Evolutionary conservation across 2,329 filamentous ascomycete genomes (phyloP).

Genomic region (Calycina herbarum): DNA sequence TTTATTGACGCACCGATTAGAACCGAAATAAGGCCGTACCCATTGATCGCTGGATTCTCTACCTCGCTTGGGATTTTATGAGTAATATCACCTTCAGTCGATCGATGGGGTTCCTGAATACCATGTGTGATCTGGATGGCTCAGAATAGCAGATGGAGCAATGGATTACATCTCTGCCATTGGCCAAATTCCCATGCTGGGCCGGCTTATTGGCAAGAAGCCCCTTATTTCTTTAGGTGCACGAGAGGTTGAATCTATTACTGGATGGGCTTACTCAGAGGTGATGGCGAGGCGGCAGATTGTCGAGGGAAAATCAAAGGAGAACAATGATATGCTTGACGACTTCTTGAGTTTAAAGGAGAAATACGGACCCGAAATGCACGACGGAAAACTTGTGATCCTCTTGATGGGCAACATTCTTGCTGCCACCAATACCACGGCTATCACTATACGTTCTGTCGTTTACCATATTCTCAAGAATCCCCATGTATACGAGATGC

Average conservation of each 20-base stretch:
- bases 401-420: constrained; percentile 7
- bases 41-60: constrained; percentile 43
- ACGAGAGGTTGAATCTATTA: constrained; percentile 38
- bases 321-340: constrained; percentile 31
- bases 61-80: constrained; percentile 43
- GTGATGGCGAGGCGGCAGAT: constrained; percentile 12
- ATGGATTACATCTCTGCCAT: constrained; percentile 24
- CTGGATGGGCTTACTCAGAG: constrained; percentile 20
- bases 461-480: constrained; percentile 42
- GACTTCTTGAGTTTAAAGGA: constrained; percentile 28
- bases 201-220: constrained; percentile 28
- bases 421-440: constrained; percentile 41
- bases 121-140: constrained; percentile 39
- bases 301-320: background rate
- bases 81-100: constrained; percentile 43
- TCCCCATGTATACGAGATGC: constrained; percentile 21
- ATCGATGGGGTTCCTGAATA: constrained; percentile 42
- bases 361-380: constrained; percentile 33
- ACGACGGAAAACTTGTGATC: background rate
- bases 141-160: constrained; percentile 30
- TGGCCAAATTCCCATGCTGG: constrained; percentile 28
- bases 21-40: constrained; percentile 34
- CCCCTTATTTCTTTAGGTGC: constrained; percentile 20
- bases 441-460: constrained; percentile 36
- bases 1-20: background rate